These are phyloP conservation scores for Calonectria ilicicola DNA, from an alignment of 2,329 filamentous ascomycete genomes.

Conservation along the genomic window DNA sequence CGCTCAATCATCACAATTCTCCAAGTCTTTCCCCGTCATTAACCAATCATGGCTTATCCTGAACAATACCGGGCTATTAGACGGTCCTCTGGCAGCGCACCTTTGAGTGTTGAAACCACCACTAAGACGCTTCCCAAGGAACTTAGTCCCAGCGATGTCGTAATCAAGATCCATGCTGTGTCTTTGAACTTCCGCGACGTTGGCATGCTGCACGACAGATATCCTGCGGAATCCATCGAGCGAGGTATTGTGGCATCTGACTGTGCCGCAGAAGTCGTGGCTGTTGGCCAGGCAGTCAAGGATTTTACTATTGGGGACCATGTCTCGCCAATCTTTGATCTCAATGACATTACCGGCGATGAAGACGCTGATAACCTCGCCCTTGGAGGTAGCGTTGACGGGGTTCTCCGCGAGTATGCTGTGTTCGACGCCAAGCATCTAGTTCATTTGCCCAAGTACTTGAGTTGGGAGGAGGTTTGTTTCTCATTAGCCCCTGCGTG, in stretches of 20 bases:
- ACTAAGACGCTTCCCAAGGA: neutral
- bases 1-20: too few relatives aligned
- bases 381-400: neutral
- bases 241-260: slow-evolving; percentile 31
- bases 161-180: slow-evolving; percentile 33
- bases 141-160: slow-evolving; percentile 25
- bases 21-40: neutral
- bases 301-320: slow-evolving; percentile 37
- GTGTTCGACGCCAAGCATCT: neutral
- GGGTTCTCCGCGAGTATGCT: slow-evolving; percentile 1
- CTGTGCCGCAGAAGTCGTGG: slow-evolving; percentile 35
- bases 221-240: slow-evolving; percentile 25
- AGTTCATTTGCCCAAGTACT: neutral
- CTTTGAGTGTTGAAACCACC: neutral
- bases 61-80: neutral
- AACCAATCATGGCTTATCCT: neutral
- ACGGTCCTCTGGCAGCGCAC: neutral
- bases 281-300: slow-evolving; percentile 32
- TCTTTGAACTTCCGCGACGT: slow-evolving; percentile 41
- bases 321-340: neutral
- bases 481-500: too few relatives aligned
- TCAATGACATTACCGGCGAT: neutral
- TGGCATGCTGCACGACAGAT: slow-evolving; percentile 40
- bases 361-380: neutral
- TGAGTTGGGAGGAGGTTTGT: slow-evolving; percentile 9